Percentiles rank a stretch among this genome's conserved stretches.
Conservation (phyloP, 1,139 yeast genomes). For the Candida mesenterica region DNA sequence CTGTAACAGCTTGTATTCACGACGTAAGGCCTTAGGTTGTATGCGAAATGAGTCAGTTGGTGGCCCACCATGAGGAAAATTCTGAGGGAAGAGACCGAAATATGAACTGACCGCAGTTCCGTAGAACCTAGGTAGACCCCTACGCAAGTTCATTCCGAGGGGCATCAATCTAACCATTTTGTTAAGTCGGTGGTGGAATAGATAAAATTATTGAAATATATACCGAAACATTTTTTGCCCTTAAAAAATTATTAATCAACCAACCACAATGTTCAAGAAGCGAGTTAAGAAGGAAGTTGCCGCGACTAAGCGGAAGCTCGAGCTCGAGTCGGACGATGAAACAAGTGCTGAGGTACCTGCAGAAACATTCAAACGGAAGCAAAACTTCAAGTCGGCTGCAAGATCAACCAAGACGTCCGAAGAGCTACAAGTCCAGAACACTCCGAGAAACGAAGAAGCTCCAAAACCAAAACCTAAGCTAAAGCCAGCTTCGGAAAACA, state of each 20-base stretch:
- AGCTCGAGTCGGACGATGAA: slow-evolving; percentile 5
- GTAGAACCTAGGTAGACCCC: slow-evolving; percentile 1
- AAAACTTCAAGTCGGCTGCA: slow-evolving; percentile 2
- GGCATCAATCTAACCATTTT: background rate
- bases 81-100: slow-evolving; percentile 70
- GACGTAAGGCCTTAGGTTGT: slow-evolving; percentile 54
- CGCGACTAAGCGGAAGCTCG: slow-evolving; percentile 19
- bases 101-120: slow-evolving; percentile 22
- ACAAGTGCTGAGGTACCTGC: background rate
- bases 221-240: no score
- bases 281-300: slow-evolving; percentile 22
- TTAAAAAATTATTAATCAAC: no score
- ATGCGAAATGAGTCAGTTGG: slow-evolving; percentile 61
- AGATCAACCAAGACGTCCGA: background rate
- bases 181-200: background rate
- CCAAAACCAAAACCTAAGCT: slow-evolving; percentile 8
- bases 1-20: slow-evolving; percentile 75
- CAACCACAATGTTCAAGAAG: slow-evolving; percentile 45
- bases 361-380: slow-evolving; percentile 1
- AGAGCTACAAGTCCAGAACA: background rate
- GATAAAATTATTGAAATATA: no score
- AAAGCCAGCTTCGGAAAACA: slow-evolving; percentile 44
- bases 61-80: slow-evolving; percentile 70
- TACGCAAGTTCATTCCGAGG: background rate
- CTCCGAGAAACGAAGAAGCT: slow-evolving; percentile 6